These are phyloP conservation scores for Tuber melanosporum DNA, from an alignment of 495 filamentous ascomycete genomes.

Conservation along the genomic window DNA sequence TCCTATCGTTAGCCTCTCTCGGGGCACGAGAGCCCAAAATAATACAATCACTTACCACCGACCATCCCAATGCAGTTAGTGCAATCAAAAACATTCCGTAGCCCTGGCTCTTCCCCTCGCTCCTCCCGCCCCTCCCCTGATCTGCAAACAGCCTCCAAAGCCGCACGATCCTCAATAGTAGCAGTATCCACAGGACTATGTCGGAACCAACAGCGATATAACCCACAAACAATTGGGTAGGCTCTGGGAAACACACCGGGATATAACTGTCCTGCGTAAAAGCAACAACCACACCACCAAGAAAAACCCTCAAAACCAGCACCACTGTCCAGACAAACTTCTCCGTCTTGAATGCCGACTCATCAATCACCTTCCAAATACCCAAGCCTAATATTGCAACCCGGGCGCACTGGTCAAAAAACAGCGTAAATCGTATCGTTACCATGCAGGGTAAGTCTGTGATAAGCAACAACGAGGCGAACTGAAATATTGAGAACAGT, in stretches of 20 bases:
- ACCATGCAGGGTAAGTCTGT: conserved; percentile 23
- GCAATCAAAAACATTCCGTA: conserved; percentile 34
- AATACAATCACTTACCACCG: conserved; percentile 25
- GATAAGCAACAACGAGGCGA: conserved; percentile 26
- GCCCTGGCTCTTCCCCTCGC: conserved; percentile 28
- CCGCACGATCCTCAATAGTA: conserved; percentile 25
- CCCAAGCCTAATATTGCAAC: conserved; percentile 23
- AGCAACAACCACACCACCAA: conserved; percentile 28
- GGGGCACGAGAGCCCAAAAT: not conserved
- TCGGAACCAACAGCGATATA: conserved; percentile 29
- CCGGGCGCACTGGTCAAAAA: conserved; percentile 36
- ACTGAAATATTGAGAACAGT: conserved; percentile 31
- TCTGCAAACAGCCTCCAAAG: conserved; percentile 29
- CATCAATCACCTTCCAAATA: conserved; percentile 27
- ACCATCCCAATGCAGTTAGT: conserved; percentile 29
- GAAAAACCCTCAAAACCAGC: conserved; percentile 20
- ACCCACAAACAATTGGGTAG: conserved; percentile 18
- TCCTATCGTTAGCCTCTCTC: not conserved
- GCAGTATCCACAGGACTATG: conserved; percentile 19
- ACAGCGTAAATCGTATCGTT: conserved; percentile 19
- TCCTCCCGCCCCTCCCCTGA: conserved; percentile 21
- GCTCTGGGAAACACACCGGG: conserved; percentile 37
- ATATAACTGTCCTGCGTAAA: conserved; percentile 35
- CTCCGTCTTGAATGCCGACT: conserved; percentile 17
- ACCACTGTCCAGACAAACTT: conserved; percentile 16